Conservation (phyloP, 139 green algal species). For the Tetradesmus lagerheimii region DNA sequence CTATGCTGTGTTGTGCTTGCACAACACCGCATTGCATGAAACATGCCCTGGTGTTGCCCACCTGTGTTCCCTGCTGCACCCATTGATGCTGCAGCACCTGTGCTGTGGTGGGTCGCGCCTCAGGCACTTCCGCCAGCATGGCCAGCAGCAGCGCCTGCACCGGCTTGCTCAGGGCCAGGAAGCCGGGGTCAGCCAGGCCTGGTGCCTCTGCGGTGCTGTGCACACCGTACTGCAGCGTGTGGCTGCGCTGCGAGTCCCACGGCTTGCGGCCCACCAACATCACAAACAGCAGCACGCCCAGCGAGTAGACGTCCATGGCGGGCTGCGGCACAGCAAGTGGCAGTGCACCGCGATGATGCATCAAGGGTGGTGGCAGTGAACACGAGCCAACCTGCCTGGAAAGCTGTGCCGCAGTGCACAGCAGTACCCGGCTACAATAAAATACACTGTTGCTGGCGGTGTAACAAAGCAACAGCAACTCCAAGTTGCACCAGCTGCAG, state of each 20-base stretch:
- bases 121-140: conserved; percentile 56
- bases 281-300: conserved; percentile 67
- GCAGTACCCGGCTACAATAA: background rate
- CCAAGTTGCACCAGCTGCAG: background rate
- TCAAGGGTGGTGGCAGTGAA: background rate
- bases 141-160: conserved; percentile 53
- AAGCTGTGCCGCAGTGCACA: background rate
- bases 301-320: conserved; percentile 57
- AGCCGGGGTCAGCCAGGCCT: conserved; percentile 51
- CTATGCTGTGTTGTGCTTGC: background rate
- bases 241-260: conserved; percentile 46
- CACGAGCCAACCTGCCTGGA: background rate
- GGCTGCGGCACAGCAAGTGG: conserved; percentile 21
- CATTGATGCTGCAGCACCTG: conserved; percentile 37
- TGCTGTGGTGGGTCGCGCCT: conserved; percentile 33
- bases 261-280: conserved; percentile 70
- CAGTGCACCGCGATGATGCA: background rate
- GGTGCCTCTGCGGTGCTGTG: conserved; percentile 40
- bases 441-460: background rate
- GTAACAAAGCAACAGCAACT: too few species aligned
- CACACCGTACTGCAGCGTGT: conserved; percentile 58
- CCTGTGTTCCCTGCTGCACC: conserved; percentile 23
- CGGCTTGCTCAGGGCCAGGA: background rate
- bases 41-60: background rate
- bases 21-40: background rate